Conservation (phyloP, 2,329 filamentous ascomycete genomes). For the Chaetothyriales sp. region DNA sequence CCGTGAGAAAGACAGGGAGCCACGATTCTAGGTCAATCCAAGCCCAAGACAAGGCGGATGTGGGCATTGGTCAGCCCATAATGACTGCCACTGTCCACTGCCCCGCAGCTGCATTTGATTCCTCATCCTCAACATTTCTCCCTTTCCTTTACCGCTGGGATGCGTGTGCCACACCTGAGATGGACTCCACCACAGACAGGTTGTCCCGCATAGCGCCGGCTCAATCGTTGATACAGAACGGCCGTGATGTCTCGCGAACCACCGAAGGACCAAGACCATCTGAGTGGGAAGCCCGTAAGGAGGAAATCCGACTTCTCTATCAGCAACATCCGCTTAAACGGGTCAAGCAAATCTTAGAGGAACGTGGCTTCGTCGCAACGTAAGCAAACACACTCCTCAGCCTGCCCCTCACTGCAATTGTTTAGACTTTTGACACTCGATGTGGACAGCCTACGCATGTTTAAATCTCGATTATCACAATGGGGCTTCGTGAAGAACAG, state of each 20-base stretch:
- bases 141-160: conserved; percentile 11
- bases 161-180: conserved; percentile 6
- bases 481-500: conserved; percentile 19
- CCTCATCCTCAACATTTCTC: not conserved
- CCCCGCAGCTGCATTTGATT: not conserved
- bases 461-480: conserved; percentile 13
- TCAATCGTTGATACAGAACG: conserved; percentile 1
- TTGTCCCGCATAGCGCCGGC: conserved; percentile 4
- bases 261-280: conserved; percentile 11
- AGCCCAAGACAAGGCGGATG: not conserved
- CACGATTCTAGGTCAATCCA: too few species aligned
- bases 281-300: conserved; percentile 15
- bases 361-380: conserved; percentile 17
- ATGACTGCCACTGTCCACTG: not conserved
- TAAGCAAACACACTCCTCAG: conserved; percentile 6
- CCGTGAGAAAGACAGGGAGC: too few species aligned
- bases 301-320: conserved; percentile 14
- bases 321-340: conserved; percentile 14
- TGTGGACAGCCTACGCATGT: conserved; percentile 8
- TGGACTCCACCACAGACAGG: conserved; percentile 4
- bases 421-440: not conserved
- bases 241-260: conserved; percentile 3
- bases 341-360: conserved; percentile 13
- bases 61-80: not conserved
- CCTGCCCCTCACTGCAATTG: not conserved